These are phyloP conservation scores for Trichoderma erinaceum DNA, from an alignment of 495 filamentous ascomycete species.

Conservation along the genomic window DNA sequence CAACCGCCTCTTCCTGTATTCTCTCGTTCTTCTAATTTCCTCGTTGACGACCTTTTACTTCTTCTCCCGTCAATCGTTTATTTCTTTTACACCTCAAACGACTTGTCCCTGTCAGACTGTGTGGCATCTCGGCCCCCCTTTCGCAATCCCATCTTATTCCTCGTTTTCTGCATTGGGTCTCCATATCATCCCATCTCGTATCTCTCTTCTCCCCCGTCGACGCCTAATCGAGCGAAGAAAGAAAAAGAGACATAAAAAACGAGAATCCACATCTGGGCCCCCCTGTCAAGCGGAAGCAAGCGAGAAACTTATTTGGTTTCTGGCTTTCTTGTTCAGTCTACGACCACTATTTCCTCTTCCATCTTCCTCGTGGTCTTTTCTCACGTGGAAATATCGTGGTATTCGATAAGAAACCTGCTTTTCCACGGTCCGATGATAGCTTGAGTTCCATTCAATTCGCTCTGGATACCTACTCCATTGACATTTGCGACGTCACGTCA, in stretches of 20 bases:
- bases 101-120: neutral
- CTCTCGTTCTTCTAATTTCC: neutral
- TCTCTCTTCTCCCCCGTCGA: neutral
- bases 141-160: constrained; percentile 3
- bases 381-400: neutral
- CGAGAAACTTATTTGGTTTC: neutral
- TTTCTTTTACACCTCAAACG: neutral
- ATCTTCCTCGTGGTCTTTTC: neutral
- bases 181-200: neutral
- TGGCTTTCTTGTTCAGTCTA: neutral
- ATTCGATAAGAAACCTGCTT: neutral
- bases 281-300: neutral
- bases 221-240: neutral
- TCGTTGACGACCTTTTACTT: neutral
- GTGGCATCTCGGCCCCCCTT: neutral
- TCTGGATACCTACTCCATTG: neutral
- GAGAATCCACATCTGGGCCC: neutral
- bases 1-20: neutral
- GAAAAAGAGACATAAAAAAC: neutral
- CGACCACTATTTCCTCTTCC: neutral
- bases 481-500: neutral
- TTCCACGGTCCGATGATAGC: neutral
- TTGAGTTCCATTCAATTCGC: neutral
- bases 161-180: neutral
- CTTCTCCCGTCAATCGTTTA: constrained; percentile 6